Conservation (phyloP, 2,329 filamentous ascomycete species). For the Amesomyces nigricolor region DNA sequence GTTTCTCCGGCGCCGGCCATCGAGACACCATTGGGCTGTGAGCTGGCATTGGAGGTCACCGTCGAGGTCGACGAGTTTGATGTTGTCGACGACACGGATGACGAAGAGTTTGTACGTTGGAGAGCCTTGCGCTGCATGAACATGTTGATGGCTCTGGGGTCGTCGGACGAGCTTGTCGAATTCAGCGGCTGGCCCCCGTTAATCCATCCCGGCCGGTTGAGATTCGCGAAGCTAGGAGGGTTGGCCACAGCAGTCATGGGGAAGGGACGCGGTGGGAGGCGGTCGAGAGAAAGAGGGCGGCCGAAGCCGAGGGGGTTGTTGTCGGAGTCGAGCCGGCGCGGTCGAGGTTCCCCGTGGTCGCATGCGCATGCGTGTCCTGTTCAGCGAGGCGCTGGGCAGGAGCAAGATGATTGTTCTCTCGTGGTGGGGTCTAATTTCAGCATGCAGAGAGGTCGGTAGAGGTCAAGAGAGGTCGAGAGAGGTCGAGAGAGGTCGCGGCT, state of each 20-base stretch:
- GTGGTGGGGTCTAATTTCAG: conserved; percentile 10
- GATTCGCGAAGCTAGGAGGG: conserved; percentile 57
- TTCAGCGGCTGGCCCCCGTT: conserved; percentile 48
- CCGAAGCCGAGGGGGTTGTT: conserved; percentile 19
- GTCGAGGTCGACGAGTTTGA: conserved; percentile 59
- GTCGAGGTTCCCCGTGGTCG: neutral
- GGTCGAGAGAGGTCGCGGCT: conserved; percentile 11
- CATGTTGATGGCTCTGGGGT: conserved; percentile 66
- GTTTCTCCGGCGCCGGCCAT: conserved; percentile 43
- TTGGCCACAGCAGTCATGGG: conserved; percentile 65
- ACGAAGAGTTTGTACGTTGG: conserved; percentile 85
- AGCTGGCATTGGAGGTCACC: conserved; percentile 52
- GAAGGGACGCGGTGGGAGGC: conserved; percentile 27
- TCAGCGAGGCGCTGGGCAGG: conserved; percentile 6
- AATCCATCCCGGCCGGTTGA: conserved; percentile 62
- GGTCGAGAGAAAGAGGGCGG: conserved; percentile 19
- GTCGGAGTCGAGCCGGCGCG: conserved; percentile 4
- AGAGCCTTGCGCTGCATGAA: conserved; percentile 83
- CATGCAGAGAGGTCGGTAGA: conserved; percentile 2
- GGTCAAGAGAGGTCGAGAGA: too few species aligned
- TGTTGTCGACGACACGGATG: conserved; percentile 66
- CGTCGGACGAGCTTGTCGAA: conserved; percentile 70
- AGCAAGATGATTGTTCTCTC: conserved; percentile 15
- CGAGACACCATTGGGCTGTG: conserved; percentile 55
- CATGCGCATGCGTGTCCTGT: conserved; percentile 15